Evolutionary conservation across 176 grass and related monocot genomes (phyloP).

Genomic region (Pharus latifolius): DNA sequence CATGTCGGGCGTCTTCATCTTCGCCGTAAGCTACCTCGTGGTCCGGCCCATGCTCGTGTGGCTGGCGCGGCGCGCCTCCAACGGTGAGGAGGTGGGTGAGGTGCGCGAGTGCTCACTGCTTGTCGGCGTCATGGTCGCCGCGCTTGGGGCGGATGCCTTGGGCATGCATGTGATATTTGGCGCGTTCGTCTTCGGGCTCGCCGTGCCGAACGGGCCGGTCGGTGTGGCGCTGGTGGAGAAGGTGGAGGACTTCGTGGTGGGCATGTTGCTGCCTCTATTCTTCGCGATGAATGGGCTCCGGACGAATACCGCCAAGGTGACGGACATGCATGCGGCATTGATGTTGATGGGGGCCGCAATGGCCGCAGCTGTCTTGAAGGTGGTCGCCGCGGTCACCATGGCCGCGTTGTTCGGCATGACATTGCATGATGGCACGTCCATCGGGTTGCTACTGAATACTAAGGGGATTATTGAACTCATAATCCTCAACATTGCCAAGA

Average conservation of each 20-base stretch:
- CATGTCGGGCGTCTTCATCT: constrained; percentile 18
- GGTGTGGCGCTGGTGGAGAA: constrained; percentile 54
- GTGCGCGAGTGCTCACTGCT: constrained; percentile 36
- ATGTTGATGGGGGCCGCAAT: constrained; percentile 11
- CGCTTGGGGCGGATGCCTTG: constrained; percentile 36
- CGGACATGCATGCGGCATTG: background rate
- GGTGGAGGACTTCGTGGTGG: constrained; percentile 55
- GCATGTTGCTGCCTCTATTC: constrained; percentile 53
- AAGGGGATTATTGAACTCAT: constrained; percentile 62
- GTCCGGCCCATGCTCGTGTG: constrained; percentile 28
- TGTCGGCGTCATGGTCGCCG: constrained; percentile 49
- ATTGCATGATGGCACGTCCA: constrained; percentile 40
- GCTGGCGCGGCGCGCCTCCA: background rate
- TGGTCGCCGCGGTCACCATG: no score
- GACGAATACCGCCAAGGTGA: constrained; percentile 29
- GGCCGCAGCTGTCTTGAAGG: constrained; percentile 20
- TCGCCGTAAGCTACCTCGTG: constrained; percentile 8
- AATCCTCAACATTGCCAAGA: constrained; percentile 65
- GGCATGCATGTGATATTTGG: constrained; percentile 73
- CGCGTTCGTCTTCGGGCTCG: constrained; percentile 59
- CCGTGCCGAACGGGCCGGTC: constrained; percentile 58
- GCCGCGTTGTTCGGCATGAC: no score
- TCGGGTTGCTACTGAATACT: constrained; percentile 69
- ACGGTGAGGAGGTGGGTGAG: constrained; percentile 30
- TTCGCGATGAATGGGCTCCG: constrained; percentile 61